Percentiles rank a stretch among this genome's conserved stretches.
phyloP scores from a whole-genome alignment of 1,139 yeast genomes.

The Yamadazyma epiphylla region DNA sequence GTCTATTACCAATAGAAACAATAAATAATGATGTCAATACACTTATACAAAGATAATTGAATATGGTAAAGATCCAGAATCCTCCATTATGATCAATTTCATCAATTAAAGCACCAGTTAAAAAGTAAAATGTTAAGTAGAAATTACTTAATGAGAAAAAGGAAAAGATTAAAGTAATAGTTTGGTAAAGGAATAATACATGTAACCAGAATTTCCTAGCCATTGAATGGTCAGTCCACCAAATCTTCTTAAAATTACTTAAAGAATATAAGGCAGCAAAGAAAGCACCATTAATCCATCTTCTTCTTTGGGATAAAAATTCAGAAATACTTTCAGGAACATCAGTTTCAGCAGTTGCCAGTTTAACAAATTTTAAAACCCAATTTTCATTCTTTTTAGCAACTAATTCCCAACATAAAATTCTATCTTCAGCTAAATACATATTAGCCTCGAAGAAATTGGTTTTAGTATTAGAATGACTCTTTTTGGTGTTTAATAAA shows the following conservation, averaged over 20 bases:
- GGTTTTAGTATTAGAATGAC: constrained; percentile 35
- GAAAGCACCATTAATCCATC: constrained; percentile 98
- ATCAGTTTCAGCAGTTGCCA: constrained; percentile 96
- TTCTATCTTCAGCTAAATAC: constrained; percentile 97
- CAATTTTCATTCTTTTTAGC: constrained; percentile 84
- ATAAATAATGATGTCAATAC: constrained; percentile 81
- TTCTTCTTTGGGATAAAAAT: constrained; percentile 89
- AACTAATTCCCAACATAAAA: constrained; percentile 93
- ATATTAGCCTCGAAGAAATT: constrained; percentile 94
- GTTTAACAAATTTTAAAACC: constrained; percentile 89
- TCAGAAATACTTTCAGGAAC: constrained; percentile 91
- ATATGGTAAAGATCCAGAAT: constrained; percentile 73
- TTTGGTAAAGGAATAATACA: constrained; percentile 80
- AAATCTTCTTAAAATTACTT: constrained; percentile 71
- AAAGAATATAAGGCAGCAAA: constrained; percentile 93
- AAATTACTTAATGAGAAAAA: constrained; percentile 90
- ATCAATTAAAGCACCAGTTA: constrained; percentile 77
- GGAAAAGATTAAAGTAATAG: constrained; percentile 70
- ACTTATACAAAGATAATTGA: constrained; percentile 80
- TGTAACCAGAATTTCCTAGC: constrained; percentile 76
- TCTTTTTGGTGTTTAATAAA: constrained; percentile 33
- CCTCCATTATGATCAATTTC: constrained; percentile 49
- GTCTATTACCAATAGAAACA: constrained; percentile 92
- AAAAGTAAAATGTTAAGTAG: constrained; percentile 85
- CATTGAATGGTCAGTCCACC: constrained; percentile 81